Conservation (phyloP, 805 yeast genomes). For the Zygotorulaspora sp. region DNA sequence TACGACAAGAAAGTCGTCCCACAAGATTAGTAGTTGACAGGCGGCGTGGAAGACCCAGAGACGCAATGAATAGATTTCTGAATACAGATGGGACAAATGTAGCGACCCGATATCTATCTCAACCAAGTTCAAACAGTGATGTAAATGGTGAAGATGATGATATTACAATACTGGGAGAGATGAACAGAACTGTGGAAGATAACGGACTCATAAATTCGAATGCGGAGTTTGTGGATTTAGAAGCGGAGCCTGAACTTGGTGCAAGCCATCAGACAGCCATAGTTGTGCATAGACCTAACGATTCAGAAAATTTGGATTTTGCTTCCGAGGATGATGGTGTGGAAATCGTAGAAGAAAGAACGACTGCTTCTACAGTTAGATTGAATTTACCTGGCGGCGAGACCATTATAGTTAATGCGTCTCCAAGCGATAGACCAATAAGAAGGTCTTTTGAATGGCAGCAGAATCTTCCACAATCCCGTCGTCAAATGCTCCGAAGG, state of each 20-base stretch:
- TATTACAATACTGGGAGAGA: conserved; percentile 20
- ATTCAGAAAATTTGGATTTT: conserved; percentile 9
- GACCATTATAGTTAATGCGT: conserved; percentile 20
- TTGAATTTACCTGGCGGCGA: conserved; percentile 30
- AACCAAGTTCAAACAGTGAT: not conserved
- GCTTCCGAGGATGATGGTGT: conserved; percentile 31
- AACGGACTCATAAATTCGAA: conserved; percentile 26
- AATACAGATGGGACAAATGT: conserved; percentile 11
- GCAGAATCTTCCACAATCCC: conserved; percentile 14
- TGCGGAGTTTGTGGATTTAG: conserved; percentile 29
- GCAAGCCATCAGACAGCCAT: not conserved
- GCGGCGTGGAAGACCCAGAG: conserved; percentile 18
- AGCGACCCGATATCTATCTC: conserved; percentile 1
- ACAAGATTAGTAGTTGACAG: conserved; percentile 15
- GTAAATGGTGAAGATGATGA: conserved; percentile 20
- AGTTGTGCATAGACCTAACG: not conserved
- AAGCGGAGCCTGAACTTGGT: conserved; percentile 15
- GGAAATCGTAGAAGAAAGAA: conserved; percentile 31
- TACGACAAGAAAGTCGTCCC: conserved; percentile 13
- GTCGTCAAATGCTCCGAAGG: conserved; percentile 19
- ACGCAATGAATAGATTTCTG: conserved; percentile 17
- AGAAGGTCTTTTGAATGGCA: conserved; percentile 30
- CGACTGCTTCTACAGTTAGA: conserved; percentile 21
- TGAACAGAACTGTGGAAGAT: conserved; percentile 9
- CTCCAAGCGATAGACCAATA: conserved; percentile 24